Evolutionary conservation across 2,329 filamentous ascomycete genomes (phyloP).

Genomic region (Clonostachys rhizophaga): DNA sequence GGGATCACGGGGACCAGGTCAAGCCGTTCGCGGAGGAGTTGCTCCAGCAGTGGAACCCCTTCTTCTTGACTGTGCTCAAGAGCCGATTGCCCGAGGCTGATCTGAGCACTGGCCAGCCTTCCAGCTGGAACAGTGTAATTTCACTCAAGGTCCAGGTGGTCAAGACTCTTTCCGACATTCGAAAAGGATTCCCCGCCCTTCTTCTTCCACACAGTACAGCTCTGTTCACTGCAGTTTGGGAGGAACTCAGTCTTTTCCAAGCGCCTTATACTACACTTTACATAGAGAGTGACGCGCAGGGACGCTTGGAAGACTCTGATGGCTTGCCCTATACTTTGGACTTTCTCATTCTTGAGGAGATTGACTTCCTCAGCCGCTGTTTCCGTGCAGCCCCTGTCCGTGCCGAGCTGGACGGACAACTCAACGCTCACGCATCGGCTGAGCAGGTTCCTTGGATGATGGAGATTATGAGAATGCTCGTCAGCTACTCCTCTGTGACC

Average conservation of each 20-base stretch:
- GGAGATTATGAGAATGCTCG: constrained; percentile 80
- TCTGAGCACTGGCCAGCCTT: constrained; percentile 45
- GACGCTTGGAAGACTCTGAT: constrained; percentile 84
- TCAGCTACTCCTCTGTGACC: constrained; percentile 84
- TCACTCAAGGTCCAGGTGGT: constrained; percentile 91
- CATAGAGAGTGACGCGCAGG: constrained; percentile 79
- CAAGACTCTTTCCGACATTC: constrained; percentile 87
- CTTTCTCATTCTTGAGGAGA: constrained; percentile 86
- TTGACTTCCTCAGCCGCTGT: constrained; percentile 91
- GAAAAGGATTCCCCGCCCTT: constrained; percentile 75
- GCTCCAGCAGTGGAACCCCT: constrained; percentile 79
- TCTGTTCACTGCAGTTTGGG: constrained; percentile 86
- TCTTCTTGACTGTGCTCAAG: constrained; percentile 79
- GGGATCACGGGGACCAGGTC: constrained; percentile 82
- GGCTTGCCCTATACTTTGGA: constrained; percentile 92
- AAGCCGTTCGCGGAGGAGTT: constrained; percentile 87
- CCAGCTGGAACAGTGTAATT: constrained; percentile 75
- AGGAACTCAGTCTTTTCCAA: constrained; percentile 73
- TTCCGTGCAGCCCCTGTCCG: constrained; percentile 84
- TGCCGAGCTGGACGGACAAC: constrained; percentile 78
- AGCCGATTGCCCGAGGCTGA: constrained; percentile 64
- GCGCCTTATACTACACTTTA: constrained; percentile 76
- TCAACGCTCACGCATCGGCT: constrained; percentile 55
- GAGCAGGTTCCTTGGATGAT: constrained; percentile 74
- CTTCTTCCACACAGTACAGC: constrained; percentile 77